Percentiles rank a stretch among this genome's conserved stretches.
These are phyloP conservation scores for Jaapia argillacea DNA, from an alignment of 768 basidiomycete genomes.

Conservation along the genomic window DNA sequence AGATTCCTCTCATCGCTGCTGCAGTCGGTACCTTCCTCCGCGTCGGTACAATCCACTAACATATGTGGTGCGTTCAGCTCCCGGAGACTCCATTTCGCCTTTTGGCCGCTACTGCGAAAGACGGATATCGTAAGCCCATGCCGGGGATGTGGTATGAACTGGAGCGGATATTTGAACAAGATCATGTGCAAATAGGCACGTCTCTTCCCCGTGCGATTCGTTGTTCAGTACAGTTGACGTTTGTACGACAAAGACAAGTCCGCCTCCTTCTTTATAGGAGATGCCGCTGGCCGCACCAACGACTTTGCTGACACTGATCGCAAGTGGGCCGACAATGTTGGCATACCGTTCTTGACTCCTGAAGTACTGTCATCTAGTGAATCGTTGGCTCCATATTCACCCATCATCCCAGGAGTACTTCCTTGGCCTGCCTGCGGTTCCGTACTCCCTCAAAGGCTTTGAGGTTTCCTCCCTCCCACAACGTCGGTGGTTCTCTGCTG, in stretches of 20 bases:
- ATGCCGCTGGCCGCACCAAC: constrained; percentile 71
- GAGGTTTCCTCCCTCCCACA: constrained; percentile 35
- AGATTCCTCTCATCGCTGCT: constrained; percentile 57
- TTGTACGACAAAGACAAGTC: constrained; percentile 42
- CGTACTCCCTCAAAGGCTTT: constrained; percentile 58
- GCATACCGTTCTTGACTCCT: constrained; percentile 69
- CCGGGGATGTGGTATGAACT: constrained; percentile 79
- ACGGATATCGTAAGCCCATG: constrained; percentile 79
- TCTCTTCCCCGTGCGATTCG: neutral
- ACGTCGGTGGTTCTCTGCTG: constrained; percentile 8
- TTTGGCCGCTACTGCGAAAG: constrained; percentile 67
- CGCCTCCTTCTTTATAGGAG: constrained; percentile 75
- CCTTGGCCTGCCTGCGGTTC: constrained; percentile 33
- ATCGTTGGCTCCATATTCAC: neutral
- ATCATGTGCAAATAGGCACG: constrained; percentile 58
- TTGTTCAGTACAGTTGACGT: neutral
- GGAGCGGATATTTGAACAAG: constrained; percentile 45
- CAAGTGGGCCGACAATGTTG: constrained; percentile 77
- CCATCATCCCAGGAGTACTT: constrained; percentile 60
- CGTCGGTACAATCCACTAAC: neutral
- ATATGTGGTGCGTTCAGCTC: constrained; percentile 34
- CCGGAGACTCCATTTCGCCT: constrained; percentile 65
- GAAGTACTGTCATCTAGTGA: constrained; percentile 46
- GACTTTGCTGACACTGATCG: constrained; percentile 81
- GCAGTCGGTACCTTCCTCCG: constrained; percentile 30